Evolutionary conservation across 495 filamentous ascomycete genomes (phyloP), one percentile per base, ranked within the genome.

Genomic region (Lindgomyces ingoldianus): DNA sequence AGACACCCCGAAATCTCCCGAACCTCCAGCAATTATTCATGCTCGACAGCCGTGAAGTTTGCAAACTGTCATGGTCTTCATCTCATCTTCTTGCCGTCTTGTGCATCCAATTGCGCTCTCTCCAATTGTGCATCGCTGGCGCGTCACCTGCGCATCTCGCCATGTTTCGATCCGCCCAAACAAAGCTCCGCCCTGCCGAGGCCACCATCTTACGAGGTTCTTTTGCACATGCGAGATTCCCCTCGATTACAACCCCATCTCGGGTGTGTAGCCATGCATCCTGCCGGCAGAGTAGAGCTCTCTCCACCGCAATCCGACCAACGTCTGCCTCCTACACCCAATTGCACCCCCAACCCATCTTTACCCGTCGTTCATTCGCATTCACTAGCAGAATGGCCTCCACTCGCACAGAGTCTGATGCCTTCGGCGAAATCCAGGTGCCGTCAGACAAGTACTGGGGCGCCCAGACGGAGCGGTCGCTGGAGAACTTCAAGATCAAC

Each of bases 401-500:
- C 12, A 87, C 84, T 44, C 81, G 94, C 81, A 90, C 87, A 70
- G 94, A 98, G 80, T 91, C 83, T 73, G 94, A 98, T 84, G 95
- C 95, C 74, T 98, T 98, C 78, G 94, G 94, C 74, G 93, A 96
- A 77, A 87, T 98, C 75, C 77, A 87, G 79, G 95, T 98, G 62
- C 84, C 89, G 44, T 83, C 85, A 55, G 91, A 94, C 87, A 95
- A 90, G 82, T 98, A 98, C 84, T 98, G 95, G 94, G 94, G 94
- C 74, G 94, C 94, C 50, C 94, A 98, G 80, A 98, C 94, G 63
- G 90, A 98, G 84, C 87, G 94, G 77, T 98, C 95, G 42, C 82
- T 98, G 77, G 88, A 88, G 74, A 98, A 98, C 81, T 98, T 98
- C 83, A 87, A 88, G 74, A 98, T 98, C 85, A 98, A 98, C 78